Evolutionary conservation across 352 stramenopile species (phyloP).

Genomic region (Phytophthora agathidicida): DNA sequence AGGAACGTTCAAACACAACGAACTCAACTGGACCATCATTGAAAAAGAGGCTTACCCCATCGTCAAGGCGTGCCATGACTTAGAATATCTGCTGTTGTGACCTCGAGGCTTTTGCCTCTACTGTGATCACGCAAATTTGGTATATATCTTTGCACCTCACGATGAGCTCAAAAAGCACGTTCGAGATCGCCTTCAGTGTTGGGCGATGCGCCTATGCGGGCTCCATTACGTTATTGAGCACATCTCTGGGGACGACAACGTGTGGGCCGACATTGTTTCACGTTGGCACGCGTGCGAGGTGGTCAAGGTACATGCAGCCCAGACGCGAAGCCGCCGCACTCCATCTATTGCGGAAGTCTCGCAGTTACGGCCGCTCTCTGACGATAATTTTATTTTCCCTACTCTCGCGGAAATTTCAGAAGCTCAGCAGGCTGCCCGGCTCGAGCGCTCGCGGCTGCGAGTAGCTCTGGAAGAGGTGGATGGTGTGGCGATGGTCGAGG

Average conservation of each 20-base stretch:
- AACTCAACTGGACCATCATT: neutral
- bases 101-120: neutral
- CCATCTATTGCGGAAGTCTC: neutral
- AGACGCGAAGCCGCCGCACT: neutral
- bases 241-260: neutral
- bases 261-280: neutral
- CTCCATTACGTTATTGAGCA: neutral
- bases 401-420: neutral
- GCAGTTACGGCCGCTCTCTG: neutral
- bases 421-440: neutral
- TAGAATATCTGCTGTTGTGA: neutral
- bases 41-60: too few relatives aligned
- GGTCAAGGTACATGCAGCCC: neutral
- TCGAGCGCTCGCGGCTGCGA: neutral
- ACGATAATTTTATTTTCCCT: constrained; percentile 7
- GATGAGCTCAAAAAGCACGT: neutral
- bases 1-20: neutral
- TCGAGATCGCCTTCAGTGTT: neutral
- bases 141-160: neutral
- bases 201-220: neutral
- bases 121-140: too few relatives aligned
- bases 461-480: neutral
- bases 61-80: neutral
- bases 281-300: neutral
- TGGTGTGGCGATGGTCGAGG: neutral